Conservation (phyloP, 352 stramenopile species). For the Pythium phragmitis region DNA sequence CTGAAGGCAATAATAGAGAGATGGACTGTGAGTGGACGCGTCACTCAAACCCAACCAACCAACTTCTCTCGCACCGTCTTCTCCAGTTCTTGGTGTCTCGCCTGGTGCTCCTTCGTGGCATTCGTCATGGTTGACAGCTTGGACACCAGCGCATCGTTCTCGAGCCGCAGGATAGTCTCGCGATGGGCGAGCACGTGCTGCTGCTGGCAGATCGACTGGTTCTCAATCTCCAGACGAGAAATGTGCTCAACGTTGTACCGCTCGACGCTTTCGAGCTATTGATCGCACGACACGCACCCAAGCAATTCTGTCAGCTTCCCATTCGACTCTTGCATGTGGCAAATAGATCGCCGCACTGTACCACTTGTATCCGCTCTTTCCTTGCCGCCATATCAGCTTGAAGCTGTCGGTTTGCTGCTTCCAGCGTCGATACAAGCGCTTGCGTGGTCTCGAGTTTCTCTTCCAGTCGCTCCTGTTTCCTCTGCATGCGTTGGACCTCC, state of each 20-base stretch:
- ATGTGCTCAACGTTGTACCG: conserved; percentile 41
- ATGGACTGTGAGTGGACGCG: background rate
- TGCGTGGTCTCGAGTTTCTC: conserved; percentile 28
- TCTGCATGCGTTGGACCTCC: conserved; percentile 22
- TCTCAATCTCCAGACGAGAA: conserved; percentile 40
- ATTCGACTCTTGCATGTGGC: background rate
- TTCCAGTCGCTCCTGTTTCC: conserved; percentile 21
- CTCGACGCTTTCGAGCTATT: conserved; percentile 31
- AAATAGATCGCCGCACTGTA: background rate
- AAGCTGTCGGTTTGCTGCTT: conserved; percentile 17
- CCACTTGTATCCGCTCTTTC: conserved; percentile 34
- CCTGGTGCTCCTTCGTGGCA: conserved; percentile 8
- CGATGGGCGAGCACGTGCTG: conserved; percentile 26
- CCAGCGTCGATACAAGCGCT: conserved; percentile 11
- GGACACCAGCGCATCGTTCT: conserved; percentile 23
- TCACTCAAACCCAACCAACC: background rate
- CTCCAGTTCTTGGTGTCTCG: conserved; percentile 25
- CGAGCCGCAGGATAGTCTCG: conserved; percentile 26
- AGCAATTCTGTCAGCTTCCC: background rate
- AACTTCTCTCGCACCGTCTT: conserved; percentile 20
- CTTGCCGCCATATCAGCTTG: conserved; percentile 22
- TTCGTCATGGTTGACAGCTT: conserved; percentile 23
- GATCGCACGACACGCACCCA: too few relatives aligned
- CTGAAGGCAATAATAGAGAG: conserved; percentile 15
- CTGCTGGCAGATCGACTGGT: conserved; percentile 37